Base-by-base conservation (phyloP, 192 early-diverging fungal species). In the Phycomyces blakesleeanus region DNA sequence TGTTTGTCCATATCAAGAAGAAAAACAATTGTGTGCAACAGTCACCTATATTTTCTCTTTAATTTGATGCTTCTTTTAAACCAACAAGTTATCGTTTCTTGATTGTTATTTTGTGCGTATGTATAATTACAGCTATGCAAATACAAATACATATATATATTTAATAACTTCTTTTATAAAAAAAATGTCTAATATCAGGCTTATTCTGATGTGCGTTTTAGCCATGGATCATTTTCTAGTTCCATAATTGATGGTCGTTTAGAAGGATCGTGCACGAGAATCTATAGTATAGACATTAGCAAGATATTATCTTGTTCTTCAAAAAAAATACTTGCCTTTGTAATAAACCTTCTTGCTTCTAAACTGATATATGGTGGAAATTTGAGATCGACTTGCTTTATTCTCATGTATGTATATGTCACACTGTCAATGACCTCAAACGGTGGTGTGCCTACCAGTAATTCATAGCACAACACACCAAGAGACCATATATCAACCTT, bases 401-500 rank as follows among this genome's bases (percentile, higher is more conserved):
- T 98, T 37, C 85, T 81, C 26, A 72, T 69, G 64, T 94, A 98
- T 0, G 95, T 97, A 52, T 79, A 80, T 27, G 63, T 57, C 51
- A 88, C 86, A 18, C 62, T 9, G 24, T 57, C 63, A 1, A 3
- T 21, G 10, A 18, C 24, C 59, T 93, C 93, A 73, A 96, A 96
- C 0, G 94, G 95, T 0, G 96, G 94, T 0, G 78, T 76, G 0
- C 96, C 96, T 15, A 91, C 90, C 11, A 97, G 70, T 51, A 98
- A 89, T 78, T 98, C 96, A 74, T 92, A 98, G 63, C 85, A 87
- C 1, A 98, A 81, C 12, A 97, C 89, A 5, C 96, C 96, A 25
- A 98, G 72, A 26, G 91, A 87, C 96, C 96, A 98, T 42, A 96
- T 67, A 72, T 98, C 96, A 6, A 98, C 93, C 0, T 76, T 78